Percentiles rank a stretch among this genome's conserved stretches.
Evolutionary conservation across 371 early-diverging fungal genomes (phyloP).

Genomic region (Apophysomyces sp.): DNA sequence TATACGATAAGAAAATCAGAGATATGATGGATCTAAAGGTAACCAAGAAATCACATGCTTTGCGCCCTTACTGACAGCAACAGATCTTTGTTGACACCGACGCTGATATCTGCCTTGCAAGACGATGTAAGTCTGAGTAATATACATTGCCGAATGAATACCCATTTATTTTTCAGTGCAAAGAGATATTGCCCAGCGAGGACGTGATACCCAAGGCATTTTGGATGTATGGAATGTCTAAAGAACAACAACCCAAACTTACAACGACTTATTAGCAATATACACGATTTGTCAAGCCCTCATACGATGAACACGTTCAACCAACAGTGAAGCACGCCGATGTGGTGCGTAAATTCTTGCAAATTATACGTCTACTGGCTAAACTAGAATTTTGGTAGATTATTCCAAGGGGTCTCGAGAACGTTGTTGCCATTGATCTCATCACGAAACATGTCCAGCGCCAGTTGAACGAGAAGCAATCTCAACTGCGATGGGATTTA

Average conservation of each 20-base stretch:
- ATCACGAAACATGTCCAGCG: conserved; percentile 84
- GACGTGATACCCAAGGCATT: conserved; percentile 80
- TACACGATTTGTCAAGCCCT: conserved; percentile 87
- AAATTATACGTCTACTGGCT: neutral
- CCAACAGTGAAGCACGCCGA: conserved; percentile 92
- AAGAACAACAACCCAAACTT: neutral
- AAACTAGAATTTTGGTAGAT: conserved; percentile 48
- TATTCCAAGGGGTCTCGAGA: conserved; percentile 89
- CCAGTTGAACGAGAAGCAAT: conserved; percentile 74
- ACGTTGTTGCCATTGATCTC: conserved; percentile 88
- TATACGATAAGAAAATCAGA: conserved; percentile 78
- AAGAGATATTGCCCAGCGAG: conserved; percentile 88
- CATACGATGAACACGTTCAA: conserved; percentile 84
- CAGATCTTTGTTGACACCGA: conserved; percentile 95
- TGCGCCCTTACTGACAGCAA: neutral
- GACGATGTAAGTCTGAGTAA: conserved; percentile 60
- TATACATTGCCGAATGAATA: neutral
- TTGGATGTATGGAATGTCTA: conserved; percentile 50
- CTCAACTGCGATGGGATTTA: conserved; percentile 66
- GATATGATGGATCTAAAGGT: conserved; percentile 90
- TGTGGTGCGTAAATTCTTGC: conserved; percentile 46
- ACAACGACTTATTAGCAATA: conserved; percentile 67
- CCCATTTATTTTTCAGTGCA: conserved; percentile 53
- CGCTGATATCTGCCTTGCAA: conserved; percentile 85
- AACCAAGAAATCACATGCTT: neutral